A percentile compares a stretch with the other conserved stretches of the same genome.
Conservation (phyloP, 495 filamentous ascomycete species). For the Parmelia sp. region DNA sequence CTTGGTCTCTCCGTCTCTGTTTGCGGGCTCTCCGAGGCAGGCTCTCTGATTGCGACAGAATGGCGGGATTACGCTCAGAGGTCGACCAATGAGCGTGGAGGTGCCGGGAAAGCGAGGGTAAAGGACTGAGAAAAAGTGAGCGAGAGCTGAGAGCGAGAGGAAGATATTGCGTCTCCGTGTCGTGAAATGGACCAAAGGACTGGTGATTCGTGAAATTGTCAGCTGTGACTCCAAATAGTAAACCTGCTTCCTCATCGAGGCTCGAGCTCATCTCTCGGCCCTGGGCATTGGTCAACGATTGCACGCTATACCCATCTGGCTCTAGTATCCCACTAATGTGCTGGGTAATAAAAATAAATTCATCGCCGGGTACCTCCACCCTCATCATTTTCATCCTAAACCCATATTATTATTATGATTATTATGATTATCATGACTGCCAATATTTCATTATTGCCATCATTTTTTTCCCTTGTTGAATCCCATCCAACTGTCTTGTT, state of each 20-base stretch:
- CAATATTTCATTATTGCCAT: not conserved
- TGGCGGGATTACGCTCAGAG: constrained; percentile 9
- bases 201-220: too few species aligned
- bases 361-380: not conserved
- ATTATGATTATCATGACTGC: not conserved
- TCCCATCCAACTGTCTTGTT: not conserved
- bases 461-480: not conserved
- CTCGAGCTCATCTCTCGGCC: constrained; percentile 6
- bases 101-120: not conserved
- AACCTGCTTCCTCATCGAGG: constrained; percentile 4
- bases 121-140: not conserved
- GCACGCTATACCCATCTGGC: not conserved
- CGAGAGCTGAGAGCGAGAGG: not conserved
- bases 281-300: constrained; percentile 2
- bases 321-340: not conserved
- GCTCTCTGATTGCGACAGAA: constrained; percentile 16
- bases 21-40: constrained; percentile 2
- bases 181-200: too few species aligned
- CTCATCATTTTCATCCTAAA: not conserved
- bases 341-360: not conserved
- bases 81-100: not conserved
- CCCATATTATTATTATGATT: not conserved
- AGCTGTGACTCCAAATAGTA: constrained; percentile 7
- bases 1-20: not conserved
- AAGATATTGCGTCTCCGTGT: too few species aligned